A percentile compares a stretch with the other conserved stretches of the same genome.
phyloP scores from a whole-genome alignment of 2,329 filamentous ascomycete species.

The Dothidotthia symphoricarpi region DNA sequence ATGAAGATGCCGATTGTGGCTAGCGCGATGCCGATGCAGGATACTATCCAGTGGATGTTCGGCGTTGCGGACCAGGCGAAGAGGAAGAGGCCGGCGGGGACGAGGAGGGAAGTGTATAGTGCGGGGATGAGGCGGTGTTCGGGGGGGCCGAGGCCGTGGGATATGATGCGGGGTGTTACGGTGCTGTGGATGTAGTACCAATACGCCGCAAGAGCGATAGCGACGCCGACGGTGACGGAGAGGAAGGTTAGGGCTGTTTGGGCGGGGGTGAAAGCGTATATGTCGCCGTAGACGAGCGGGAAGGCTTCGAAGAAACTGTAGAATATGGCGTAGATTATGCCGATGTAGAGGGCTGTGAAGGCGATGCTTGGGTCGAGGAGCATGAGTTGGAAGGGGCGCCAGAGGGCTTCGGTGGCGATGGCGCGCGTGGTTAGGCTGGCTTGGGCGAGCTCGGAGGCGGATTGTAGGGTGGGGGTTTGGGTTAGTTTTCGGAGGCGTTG shows the following conservation, averaged over 20 bases:
- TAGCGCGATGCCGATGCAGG: conserved; percentile 53
- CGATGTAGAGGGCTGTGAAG: conserved; percentile 81
- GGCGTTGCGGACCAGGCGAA: conserved; percentile 68
- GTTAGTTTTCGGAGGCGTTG: conserved; percentile 68
- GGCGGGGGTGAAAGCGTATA: conserved; percentile 73
- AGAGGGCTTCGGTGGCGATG: conserved; percentile 56
- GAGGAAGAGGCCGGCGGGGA: conserved; percentile 64
- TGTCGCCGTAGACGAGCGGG: conserved; percentile 67
- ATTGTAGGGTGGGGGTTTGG: conserved; percentile 64
- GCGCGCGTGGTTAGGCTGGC: conserved; percentile 37
- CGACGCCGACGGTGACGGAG: conserved; percentile 71
- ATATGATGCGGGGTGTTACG: conserved; percentile 58
- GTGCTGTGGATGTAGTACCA: conserved; percentile 76
- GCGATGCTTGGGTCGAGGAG: conserved; percentile 82
- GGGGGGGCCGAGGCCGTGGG: conserved; percentile 66
- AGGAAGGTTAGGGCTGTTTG: conserved; percentile 83
- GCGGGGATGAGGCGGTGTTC: conserved; percentile 77
- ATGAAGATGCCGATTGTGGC: conserved; percentile 48
- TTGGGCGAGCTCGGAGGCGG: conserved; percentile 75
- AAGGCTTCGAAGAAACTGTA: conserved; percentile 74
- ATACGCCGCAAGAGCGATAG: conserved; percentile 63
- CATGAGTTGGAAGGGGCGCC: conserved; percentile 78
- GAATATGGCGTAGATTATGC: conserved; percentile 70
- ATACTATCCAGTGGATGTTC: conserved; percentile 57
- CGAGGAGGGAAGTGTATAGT: conserved; percentile 52